These are phyloP conservation scores for Hyphopichia fennica DNA, from an alignment of 1,139 yeast species.

Conservation along the genomic window DNA sequence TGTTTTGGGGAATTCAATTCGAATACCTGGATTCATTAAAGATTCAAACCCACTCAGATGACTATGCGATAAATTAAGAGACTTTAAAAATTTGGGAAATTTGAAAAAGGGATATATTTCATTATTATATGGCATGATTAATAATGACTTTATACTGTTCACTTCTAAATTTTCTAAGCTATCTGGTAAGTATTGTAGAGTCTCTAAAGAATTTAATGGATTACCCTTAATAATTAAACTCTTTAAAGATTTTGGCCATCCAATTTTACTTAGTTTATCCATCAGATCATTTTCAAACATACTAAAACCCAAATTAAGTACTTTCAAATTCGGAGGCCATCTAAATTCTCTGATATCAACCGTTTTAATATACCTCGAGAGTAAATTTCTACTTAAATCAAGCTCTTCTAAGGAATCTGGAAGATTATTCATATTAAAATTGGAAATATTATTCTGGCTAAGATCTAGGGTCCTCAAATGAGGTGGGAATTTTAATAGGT, in stretches of 20 bases:
- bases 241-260: background rate
- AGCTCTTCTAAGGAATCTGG: background rate
- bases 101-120: background rate
- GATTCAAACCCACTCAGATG: too few relatives aligned
- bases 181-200: background rate
- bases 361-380: background rate
- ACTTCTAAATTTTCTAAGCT: background rate
- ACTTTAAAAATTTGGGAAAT: background rate
- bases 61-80: too few relatives aligned
- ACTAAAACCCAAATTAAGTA: background rate
- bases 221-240: background rate
- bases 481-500: background rate
- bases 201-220: background rate
- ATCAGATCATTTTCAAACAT: background rate
- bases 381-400: background rate
- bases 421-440: background rate
- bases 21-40: background rate
- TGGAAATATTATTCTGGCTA: background rate
- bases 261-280: background rate
- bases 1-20: background rate
- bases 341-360: too few relatives aligned
- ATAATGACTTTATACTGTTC: background rate
- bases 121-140: background rate
- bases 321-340: background rate
- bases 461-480: background rate